These are phyloP conservation scores for Podila horticola DNA, from an alignment of 192 early-diverging fungal genomes.

Conservation along the genomic window DNA sequence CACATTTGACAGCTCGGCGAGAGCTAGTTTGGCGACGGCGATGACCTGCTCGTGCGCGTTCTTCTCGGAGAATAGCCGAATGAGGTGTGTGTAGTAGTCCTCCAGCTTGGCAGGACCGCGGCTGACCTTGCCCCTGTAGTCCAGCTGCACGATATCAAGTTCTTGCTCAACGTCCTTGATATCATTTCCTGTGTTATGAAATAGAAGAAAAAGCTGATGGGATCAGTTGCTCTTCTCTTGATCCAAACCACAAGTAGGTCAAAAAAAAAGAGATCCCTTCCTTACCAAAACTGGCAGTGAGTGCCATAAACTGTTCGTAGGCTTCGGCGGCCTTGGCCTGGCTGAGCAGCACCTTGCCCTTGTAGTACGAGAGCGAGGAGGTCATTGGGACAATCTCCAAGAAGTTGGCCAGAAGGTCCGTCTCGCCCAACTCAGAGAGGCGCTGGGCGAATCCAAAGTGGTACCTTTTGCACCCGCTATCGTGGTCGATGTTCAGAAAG, in stretches of 20 bases:
- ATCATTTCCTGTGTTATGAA: slow-evolving; percentile 25
- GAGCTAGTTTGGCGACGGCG: slow-evolving; percentile 18
- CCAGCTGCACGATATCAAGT: slow-evolving; percentile 45
- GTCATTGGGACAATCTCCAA: slow-evolving; percentile 24
- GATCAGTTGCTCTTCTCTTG: neutral
- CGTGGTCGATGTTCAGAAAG: slow-evolving; percentile 2
- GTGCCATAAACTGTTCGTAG: slow-evolving; percentile 28
- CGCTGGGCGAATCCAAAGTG: slow-evolving; percentile 34
- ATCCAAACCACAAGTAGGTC: neutral
- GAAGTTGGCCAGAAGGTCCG: slow-evolving; percentile 19
- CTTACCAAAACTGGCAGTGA: slow-evolving; percentile 42
- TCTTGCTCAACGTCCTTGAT: slow-evolving; percentile 35
- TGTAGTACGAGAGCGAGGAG: slow-evolving; percentile 36
- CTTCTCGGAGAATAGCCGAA: slow-evolving; percentile 13
- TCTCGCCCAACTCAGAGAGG: slow-evolving; percentile 26
- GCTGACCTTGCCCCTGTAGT: slow-evolving; percentile 14
- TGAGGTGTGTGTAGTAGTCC: slow-evolving; percentile 39
- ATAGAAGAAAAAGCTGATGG: neutral
- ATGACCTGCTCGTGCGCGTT: slow-evolving; percentile 33
- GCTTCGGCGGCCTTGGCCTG: slow-evolving; percentile 21
- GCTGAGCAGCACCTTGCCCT: slow-evolving; percentile 30
- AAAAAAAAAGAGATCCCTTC: neutral
- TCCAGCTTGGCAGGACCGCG: slow-evolving; percentile 40
- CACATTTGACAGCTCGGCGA: slow-evolving; percentile 21
- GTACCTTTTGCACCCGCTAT: slow-evolving; percentile 12